Percentiles rank a stretch among this genome's conserved stretches.
phyloP scores from a whole-genome alignment of 2,329 filamentous ascomycete genomes.

The Neofusicoccum parvum region DNA sequence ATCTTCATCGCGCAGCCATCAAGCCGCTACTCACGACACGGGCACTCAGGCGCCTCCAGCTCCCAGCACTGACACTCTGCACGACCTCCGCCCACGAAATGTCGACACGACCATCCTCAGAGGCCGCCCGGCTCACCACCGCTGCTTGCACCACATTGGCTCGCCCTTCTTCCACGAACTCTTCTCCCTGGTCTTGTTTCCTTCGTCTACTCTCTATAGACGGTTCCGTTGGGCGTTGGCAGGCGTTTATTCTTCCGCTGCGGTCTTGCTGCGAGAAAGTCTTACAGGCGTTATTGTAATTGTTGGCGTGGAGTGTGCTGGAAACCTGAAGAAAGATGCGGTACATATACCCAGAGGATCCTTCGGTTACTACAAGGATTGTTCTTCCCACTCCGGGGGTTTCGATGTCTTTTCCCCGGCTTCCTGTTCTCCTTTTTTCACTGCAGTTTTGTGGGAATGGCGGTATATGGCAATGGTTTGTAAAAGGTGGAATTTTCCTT shows the following conservation, averaged over 20 bases:
- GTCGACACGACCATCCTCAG: background rate
- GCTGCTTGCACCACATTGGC: background rate
- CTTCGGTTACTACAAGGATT: background rate
- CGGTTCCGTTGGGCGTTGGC: conserved; percentile 14
- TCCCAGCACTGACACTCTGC: background rate
- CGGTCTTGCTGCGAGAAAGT: background rate
- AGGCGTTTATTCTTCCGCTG: conserved; percentile 15
- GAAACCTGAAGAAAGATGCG: background rate
- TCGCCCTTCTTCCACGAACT: background rate
- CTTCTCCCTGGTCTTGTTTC: background rate
- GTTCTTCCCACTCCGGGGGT: background rate
- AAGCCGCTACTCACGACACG: background rate
- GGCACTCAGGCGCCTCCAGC: conserved; percentile 12
- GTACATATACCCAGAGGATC: conserved; percentile 9
- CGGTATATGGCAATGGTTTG: background rate
- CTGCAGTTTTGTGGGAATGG: background rate
- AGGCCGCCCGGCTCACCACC: background rate
- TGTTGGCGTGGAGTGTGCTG: background rate
- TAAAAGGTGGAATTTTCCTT: conserved; percentile 1
- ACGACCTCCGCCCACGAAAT: background rate
- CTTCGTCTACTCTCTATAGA: conserved; percentile 2
- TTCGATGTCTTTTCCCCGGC: background rate
- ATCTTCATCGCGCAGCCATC: conserved; percentile 8
- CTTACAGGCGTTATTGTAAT: conserved; percentile 9
- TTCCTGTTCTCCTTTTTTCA: background rate